Evolutionary conservation across 306 rosid genomes (phyloP), one percentile per base, ranked within the genome.

Genomic region (Quercus mongolica): DNA sequence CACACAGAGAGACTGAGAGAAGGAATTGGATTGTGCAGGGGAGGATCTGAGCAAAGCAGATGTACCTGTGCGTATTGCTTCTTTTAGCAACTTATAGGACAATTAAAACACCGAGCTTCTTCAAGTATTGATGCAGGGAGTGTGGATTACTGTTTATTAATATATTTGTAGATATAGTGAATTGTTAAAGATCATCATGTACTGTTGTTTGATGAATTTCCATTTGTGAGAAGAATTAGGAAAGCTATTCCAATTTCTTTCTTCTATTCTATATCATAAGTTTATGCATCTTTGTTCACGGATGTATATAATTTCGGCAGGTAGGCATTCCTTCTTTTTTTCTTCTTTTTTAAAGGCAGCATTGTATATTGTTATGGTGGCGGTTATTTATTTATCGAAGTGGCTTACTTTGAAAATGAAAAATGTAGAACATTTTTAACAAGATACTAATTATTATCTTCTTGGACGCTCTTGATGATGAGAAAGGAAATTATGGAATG

Each of bases 101-200:
- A 71, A 68, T 25, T 74, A 64, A 77, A 74, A 30, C 31, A 59
- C 28, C 11, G 73, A 73, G 79, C 78, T 62, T 85, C 85, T 86
- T 82, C 80, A 56, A 63, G 73, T 78, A 69, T 57, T 68, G 68
- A 72, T 74, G 87, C 89, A 80, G 75, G 74, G 76, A 79, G 78
- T 57, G 79, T 76, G 83, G 80, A 85, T 71, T 72, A 54, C 33
- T 74, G 59, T 71, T 63, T 79, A 83, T 75, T 79, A 44, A 75
- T 13, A 28, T 81, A 74, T 81, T 63, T 35, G 74, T 74, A 71
- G 33, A 86, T 55, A 81, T 73, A 64, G 84, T 59, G 59, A 59
- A 76, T 69, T 73, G 56, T 67, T 61, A 74, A 69, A 74, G 69
- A 81, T 74, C 30, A 77, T 76, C 67, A 62, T 19, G 31, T 79